phyloP scores from a whole-genome alignment of 805 yeast species.

The Teunomyces pallodes region DNA sequence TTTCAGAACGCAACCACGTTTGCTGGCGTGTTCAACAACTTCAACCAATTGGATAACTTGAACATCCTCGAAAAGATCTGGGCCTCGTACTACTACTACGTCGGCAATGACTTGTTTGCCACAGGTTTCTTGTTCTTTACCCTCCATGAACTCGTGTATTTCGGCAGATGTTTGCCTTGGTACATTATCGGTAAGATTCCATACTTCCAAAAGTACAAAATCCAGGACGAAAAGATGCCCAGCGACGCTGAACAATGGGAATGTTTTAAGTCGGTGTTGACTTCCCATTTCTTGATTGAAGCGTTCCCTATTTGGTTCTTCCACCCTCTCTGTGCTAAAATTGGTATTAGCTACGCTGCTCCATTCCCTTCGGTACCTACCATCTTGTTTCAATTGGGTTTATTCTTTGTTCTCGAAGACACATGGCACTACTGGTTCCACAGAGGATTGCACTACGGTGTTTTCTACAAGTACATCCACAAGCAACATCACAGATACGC shows the following conservation, averaged over 20 bases:
- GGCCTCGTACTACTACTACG: conserved; percentile 85
- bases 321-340: conserved; percentile 83
- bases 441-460: conserved; percentile 83
- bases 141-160: conserved; percentile 85
- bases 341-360: conserved; percentile 74
- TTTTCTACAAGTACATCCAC: conserved; percentile 88
- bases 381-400: conserved; percentile 62
- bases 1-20: conserved; percentile 25
- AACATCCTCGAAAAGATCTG: conserved; percentile 66
- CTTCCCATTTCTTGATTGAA: conserved; percentile 88
- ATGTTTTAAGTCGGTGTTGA: conserved; percentile 80
- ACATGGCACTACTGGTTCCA: conserved; percentile 98
- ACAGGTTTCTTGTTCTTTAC: conserved; percentile 83
- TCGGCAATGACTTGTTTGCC: conserved; percentile 85
- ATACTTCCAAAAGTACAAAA: conserved; percentile 80
- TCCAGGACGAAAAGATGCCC: conserved; percentile 84
- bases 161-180: conserved; percentile 94
- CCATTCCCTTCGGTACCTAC: conserved; percentile 76
- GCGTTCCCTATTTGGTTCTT: conserved; percentile 96
- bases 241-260: conserved; percentile 85
- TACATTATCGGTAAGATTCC: conserved; percentile 81
- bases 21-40: conserved; percentile 21
- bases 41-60: conserved; percentile 28
- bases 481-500: conserved; percentile 98
- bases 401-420: conserved; percentile 87